A percentile compares a stretch with the other conserved stretches of the same genome.
phyloP scores from a whole-genome alignment of 139 green algal genomes.

The Volvox reticuliferus region DNA sequence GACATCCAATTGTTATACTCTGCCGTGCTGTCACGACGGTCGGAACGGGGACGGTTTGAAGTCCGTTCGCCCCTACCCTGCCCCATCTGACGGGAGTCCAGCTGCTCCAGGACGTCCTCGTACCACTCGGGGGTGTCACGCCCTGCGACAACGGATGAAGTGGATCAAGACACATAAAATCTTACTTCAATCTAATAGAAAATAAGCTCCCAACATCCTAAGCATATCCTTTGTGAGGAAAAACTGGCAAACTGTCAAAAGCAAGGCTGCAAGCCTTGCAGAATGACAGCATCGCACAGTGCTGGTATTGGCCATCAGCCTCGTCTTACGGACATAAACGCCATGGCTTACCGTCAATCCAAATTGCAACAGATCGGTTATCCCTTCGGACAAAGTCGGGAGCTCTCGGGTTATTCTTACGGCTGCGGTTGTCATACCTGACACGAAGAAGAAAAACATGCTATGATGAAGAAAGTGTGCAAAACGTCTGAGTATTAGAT shows the following conservation, averaged over 20 bases:
- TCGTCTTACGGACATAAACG: too few relatives aligned
- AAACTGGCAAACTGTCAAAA: too few relatives aligned
- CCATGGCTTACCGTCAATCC: conserved; percentile 34
- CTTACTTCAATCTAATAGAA: too few relatives aligned
- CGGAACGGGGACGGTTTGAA: background rate
- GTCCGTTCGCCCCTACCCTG: background rate
- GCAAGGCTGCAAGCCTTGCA: too few relatives aligned
- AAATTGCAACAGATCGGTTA: conserved; percentile 41
- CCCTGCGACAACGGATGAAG: background rate
- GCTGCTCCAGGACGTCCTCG: background rate
- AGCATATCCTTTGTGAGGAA: too few relatives aligned
- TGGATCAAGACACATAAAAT: too few relatives aligned
- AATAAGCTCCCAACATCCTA: too few relatives aligned
- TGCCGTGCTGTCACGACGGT: background rate
- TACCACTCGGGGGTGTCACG: background rate
- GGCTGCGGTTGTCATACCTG: conserved; percentile 65
- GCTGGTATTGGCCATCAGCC: too few relatives aligned
- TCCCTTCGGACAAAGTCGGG: conserved; percentile 72
- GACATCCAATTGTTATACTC: background rate
- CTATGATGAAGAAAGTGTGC: background rate
- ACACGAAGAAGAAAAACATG: background rate
- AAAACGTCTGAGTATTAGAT: background rate
- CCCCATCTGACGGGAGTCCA: background rate
- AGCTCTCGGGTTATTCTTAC: conserved; percentile 63
- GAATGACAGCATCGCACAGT: too few relatives aligned